Conservation (phyloP, 129 eudicot species). For the Chrysanthemum makinoi region DNA sequence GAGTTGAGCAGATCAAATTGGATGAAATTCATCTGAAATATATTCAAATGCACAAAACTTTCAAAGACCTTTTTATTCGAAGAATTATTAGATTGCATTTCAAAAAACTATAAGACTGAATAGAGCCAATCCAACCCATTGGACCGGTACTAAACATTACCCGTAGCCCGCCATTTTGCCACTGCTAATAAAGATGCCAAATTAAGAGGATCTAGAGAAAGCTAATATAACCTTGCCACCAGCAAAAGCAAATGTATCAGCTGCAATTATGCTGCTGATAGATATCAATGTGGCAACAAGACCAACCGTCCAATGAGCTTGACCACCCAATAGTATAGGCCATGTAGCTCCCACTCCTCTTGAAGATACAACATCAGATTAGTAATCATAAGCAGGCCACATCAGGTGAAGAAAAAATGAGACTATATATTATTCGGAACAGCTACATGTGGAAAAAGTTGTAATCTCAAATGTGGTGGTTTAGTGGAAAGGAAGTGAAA, state of each 20-base stretch:
- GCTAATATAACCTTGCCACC: slow-evolving; percentile 76
- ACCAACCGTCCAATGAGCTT: slow-evolving; percentile 95
- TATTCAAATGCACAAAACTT: no score
- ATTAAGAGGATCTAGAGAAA: neutral
- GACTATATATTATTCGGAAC: neutral
- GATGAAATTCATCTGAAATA: no score
- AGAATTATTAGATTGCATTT: no score
- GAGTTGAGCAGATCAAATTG: no score
- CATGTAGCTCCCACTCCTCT: slow-evolving; percentile 79
- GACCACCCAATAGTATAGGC: slow-evolving; percentile 95
- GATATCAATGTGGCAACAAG: slow-evolving; percentile 92
- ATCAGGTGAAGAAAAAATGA: slow-evolving; percentile 7
- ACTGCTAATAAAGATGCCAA: neutral
- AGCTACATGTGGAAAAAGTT: neutral
- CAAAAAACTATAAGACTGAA: no score
- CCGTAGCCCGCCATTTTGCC: no score
- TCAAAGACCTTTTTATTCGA: no score
- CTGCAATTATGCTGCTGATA: slow-evolving; percentile 90
- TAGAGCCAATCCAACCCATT: no score
- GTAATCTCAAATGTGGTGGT: neutral
- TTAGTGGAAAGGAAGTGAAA: neutral
- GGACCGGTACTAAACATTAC: no score
- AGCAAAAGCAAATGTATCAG: slow-evolving; percentile 92
- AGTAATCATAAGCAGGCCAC: slow-evolving; percentile 21
- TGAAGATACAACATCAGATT: slow-evolving; percentile 23